A percentile compares a stretch with the other conserved stretches of the same genome.
Conservation (phyloP, 352 stramenopile genomes). For the Phytophthora brassicae region DNA sequence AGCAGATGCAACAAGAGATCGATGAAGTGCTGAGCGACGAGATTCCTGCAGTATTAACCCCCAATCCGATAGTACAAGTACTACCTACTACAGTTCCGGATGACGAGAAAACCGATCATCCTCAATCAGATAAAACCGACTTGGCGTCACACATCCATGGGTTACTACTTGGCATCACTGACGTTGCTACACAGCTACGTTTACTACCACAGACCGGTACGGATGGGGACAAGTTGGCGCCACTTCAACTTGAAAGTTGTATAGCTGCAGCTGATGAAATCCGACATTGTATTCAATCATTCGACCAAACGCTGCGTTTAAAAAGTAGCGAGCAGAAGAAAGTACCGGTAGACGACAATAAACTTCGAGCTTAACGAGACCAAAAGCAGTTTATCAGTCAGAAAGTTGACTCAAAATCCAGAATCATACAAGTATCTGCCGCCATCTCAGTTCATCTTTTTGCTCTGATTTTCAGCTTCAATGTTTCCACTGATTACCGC, state of each 20-base stretch:
- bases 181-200: constrained; percentile 21
- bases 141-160: constrained; percentile 16
- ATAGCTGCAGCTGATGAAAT: constrained; percentile 32
- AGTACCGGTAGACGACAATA: background rate
- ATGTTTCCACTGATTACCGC: background rate
- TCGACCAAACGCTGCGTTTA: constrained; percentile 11
- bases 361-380: background rate
- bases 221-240: background rate
- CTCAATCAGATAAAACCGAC: background rate
- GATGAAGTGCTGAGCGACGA: constrained; percentile 16
- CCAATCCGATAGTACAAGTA: background rate
- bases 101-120: background rate
- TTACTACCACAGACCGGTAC: constrained; percentile 9
- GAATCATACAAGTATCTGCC: background rate
- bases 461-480: constrained; percentile 7
- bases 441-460: constrained; percentile 31
- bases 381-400: background rate
- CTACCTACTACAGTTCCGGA: background rate
- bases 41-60: background rate
- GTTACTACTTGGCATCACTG: constrained; percentile 22
- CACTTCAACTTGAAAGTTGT: constrained; percentile 20
- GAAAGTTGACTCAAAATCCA: background rate
- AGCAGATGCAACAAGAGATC: constrained; percentile 23
- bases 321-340: background rate
- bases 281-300: constrained; percentile 26